Base-by-base conservation (phyloP, 2,329 filamentous ascomycete species). In the Xylariaceae sp. region DNA sequence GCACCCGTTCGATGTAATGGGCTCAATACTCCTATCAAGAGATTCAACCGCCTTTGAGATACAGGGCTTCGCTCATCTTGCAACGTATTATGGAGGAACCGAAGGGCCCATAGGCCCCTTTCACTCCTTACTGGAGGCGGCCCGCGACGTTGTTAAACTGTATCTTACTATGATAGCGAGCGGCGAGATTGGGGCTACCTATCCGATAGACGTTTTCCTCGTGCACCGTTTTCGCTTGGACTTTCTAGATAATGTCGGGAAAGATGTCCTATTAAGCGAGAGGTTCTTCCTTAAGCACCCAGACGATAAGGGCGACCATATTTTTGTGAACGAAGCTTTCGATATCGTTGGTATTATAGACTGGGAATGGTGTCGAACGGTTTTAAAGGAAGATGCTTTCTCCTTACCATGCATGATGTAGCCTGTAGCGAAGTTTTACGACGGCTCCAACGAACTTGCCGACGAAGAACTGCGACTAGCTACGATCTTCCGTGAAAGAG, bases 251-350 rank as follows among this genome's bases (percentile, higher is more conserved):
- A 43, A 55, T 28, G n/a, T 68, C 12, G 55, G 58, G 45, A 56
- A 51, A 34, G 63, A 62, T 2, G 29, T 59, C 7, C 4, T 23
- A 4, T 34, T 40, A 23, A 65, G 66, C 16, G 58, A 51, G 4
- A 54, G 50, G 29, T 77, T 73, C 63, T 79, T 73, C 57, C 65
- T 80, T 4, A 78, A 75, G 55, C 74, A 79, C 61, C 65, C 71
- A n/a, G 75, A 79, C 57, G 75, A 79, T 50, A 80, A 79, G 61
- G 76, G 75, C 0, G 77, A 80, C 46, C 76, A 79, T 17, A 73
- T 79, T n/a, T 67, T 79, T 0, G 67, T 69, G 7, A 72, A 79
- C 53, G 62, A 73, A 23, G 58, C 71, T 9, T 77, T 66, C 60
- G 73, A 76, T 44, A 75, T 79, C 41, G 75, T 75, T 5, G 74